Evolutionary conservation across 106 monocot genomes (phyloP), one percentile per base, ranked within the genome.

Genomic region (Dactylorhiza incarnata): DNA sequence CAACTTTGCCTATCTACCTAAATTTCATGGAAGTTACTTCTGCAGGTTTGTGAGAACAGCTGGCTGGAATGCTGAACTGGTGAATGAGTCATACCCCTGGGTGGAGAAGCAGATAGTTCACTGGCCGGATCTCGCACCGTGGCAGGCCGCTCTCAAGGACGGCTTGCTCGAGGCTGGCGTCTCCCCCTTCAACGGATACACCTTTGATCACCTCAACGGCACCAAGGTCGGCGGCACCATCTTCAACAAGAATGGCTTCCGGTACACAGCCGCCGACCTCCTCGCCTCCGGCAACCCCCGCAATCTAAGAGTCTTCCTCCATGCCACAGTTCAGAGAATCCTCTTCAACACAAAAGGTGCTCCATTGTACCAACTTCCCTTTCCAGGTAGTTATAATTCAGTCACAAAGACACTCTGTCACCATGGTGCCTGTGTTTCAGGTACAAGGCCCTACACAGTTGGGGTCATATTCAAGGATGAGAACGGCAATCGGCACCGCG

Each of bases 181-280:
- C 5, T 81, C 83, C 0, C 92, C 92, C 0, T 92, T 82, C 83
- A 92, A 92, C 20, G 92, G 92, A 49, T 92, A 81, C 89, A 92
- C 89, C 5, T 92, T 82, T 15, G 89, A 92, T 65, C 92, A 92
- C 59, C n/a, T 92, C 16, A 82, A 85, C 7, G 92, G 92, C 4
- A 92, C 92, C 14, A 92, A 92, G 76, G 80, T 89, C 16, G 92
- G 89, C 5, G 92, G 89, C 71, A 92, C 89, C 15, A 85, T 92
- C 77, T 92, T 92, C 78, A 78, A 83, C 69, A 81, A 80, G 79
- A 26, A 75, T 23, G 92, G 92, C 3, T 84, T 70, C 75, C 87
- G 92, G 20, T 71, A 50, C 66, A 89, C 92, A 0, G 92, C 92
- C 17, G 92, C 89, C 24, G 85, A 92, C 44, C 79, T 92, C 0